phyloP scores from a whole-genome alignment of 306 rosid genomes.

The Citrullus mucosospermus region DNA sequence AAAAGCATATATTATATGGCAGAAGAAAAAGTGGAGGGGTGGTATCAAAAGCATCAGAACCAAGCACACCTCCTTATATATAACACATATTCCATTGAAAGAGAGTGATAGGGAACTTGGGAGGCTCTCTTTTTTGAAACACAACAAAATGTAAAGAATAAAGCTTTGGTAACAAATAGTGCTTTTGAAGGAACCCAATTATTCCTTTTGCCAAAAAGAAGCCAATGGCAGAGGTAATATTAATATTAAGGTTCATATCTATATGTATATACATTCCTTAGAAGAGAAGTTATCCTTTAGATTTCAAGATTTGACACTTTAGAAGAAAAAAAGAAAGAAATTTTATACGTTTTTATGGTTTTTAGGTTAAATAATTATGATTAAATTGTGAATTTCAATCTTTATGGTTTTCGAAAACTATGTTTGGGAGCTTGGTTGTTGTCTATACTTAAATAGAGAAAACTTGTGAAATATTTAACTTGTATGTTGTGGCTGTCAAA shows the following conservation, averaged over 20 bases:
- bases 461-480: too few species aligned
- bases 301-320: neutral
- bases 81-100: constrained; percentile 1
- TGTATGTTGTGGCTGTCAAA: too few species aligned
- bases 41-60: neutral
- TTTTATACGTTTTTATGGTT: neutral
- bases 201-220: neutral
- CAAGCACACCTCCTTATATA: neutral
- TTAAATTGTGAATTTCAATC: too few species aligned
- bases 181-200: constrained; percentile 6
- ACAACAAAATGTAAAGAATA: constrained; percentile 6
- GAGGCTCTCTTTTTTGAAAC: neutral
- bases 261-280: neutral
- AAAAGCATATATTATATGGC: neutral
- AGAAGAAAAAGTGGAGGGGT: neutral
- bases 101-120: neutral
- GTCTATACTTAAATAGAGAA: too few species aligned
- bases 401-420: too few species aligned
- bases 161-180: neutral
- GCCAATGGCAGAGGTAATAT: neutral
- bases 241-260: neutral
- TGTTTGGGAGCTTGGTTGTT: too few species aligned
- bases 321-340: neutral
- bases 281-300: neutral
- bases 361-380: neutral